Conservation (phyloP, 2,329 filamentous ascomycete species). For the Curvularia lunata region DNA sequence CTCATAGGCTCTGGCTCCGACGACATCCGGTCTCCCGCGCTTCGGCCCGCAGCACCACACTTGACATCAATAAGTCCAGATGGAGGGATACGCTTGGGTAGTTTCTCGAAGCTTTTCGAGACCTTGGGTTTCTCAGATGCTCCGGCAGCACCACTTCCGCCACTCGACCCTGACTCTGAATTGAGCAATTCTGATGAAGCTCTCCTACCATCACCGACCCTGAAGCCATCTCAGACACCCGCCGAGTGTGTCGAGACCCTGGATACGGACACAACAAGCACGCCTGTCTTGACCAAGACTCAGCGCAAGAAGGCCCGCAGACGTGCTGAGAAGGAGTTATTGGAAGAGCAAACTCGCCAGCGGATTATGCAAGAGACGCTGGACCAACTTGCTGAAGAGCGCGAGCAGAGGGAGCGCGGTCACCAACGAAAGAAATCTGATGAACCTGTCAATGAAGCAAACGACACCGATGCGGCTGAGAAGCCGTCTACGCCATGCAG, state of each 20-base stretch:
- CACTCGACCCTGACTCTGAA: slow-evolving; percentile 35
- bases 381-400: slow-evolving; percentile 14
- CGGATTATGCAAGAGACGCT: slow-evolving; percentile 18
- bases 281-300: slow-evolving; percentile 29
- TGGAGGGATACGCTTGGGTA: slow-evolving; percentile 47
- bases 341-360: slow-evolving; percentile 17
- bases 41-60: slow-evolving; percentile 16
- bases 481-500: slow-evolving; percentile 14
- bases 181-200: slow-evolving; percentile 55
- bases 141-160: slow-evolving; percentile 25
- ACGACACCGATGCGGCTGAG: not conserved
- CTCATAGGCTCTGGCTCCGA: slow-evolving; percentile 46
- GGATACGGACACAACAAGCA: slow-evolving; percentile 5
- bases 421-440: slow-evolving; percentile 4
- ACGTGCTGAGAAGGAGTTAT: slow-evolving; percentile 30
- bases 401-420: slow-evolving; percentile 6
- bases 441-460: not conserved
- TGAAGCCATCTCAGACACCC: slow-evolving; percentile 4
- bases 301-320: slow-evolving; percentile 37
- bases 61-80: slow-evolving; percentile 12
- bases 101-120: slow-evolving; percentile 56
- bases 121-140: slow-evolving; percentile 48
- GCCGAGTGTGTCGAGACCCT: not conserved
- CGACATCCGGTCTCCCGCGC: slow-evolving; percentile 29
- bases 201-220: slow-evolving; percentile 28